Evolutionary conservation across 441 rosid species (phyloP), one percentile per base, ranked within the genome.

Genomic region (Theobroma grandiflorum): DNA sequence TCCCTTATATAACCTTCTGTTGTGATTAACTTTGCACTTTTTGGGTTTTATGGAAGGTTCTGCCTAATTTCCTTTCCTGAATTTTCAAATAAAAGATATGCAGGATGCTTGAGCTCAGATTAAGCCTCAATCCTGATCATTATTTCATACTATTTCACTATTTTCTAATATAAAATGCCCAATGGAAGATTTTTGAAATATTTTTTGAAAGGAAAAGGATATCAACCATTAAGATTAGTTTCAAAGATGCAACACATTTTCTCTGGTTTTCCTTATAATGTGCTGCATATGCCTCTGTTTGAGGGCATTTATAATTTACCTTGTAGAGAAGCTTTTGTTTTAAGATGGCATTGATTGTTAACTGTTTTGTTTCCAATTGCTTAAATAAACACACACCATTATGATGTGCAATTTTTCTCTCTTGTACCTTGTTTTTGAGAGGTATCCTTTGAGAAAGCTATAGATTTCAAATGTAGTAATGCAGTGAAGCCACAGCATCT

Each of bases 31-130:
- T 45, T 43, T 26, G 72, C 38, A 49, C 37, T 20, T 6, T 40
- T 43, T 3, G 58, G 22, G n/a, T 31, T 11, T 31, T 42, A 10
- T 10, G 37, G 11, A 50, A n/a, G 9, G 42, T 5, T 40, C 6
- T 9, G 9, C 76, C 63, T 49, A 50, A 20, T 62, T 58, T 68
- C 64, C 66, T 64, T 58, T 68, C 64, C 66, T 64, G 16, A 45
- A 7, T 37, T 52, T 33, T 45, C 22, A 62, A 80, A 8, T 26
- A 38, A 26, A 64, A 16, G 70, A 12, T 31, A n/a, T 76, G 33
- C 7, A n/a, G 55, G 58, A 50, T 50, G 35, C 61, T 63, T 76
- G 35, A 49, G 1, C 62, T 52, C 31, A 33, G 26, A 33, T 72
- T 35, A 72, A 52, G 43, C 62, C 43, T 72, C 9, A 18, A 33